Percentiles rank a stretch among this genome's conserved stretches.
phyloP scores from a whole-genome alignment of 2,329 filamentous ascomycete genomes.

The Davidsoniella neocaledoniae region DNA sequence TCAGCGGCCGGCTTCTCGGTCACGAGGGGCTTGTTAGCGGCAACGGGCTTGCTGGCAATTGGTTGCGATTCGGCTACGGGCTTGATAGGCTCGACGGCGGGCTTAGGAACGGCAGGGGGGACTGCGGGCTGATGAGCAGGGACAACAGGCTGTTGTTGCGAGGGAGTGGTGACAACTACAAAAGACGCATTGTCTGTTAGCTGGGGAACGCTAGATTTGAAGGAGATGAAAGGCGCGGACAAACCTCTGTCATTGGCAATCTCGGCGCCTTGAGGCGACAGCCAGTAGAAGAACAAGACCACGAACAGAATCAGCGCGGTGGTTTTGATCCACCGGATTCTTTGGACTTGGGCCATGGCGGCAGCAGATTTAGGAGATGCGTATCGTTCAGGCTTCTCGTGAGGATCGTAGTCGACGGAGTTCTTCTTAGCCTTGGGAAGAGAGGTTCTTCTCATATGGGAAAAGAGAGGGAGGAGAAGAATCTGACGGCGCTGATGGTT shows the following conservation, averaged over 20 bases:
- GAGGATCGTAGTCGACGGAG: constrained; percentile 36
- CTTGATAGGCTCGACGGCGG: background rate
- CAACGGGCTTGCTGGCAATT: constrained; percentile 8
- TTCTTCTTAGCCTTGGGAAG: constrained; percentile 48
- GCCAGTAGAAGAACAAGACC: constrained; percentile 45
- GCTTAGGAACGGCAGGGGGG: constrained; percentile 6
- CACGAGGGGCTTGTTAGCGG: constrained; percentile 6
- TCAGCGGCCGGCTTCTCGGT: constrained; percentile 7
- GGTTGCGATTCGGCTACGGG: constrained; percentile 5
- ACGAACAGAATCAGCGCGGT: constrained; percentile 43
- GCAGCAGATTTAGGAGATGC: constrained; percentile 19
- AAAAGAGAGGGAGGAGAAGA: background rate
- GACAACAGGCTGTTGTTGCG: constrained; percentile 14
- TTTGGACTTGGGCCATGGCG: constrained; percentile 45
- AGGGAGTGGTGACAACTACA: constrained; percentile 13
- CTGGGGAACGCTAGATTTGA: background rate
- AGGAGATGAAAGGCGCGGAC: constrained; percentile 16
- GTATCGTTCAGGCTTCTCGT: constrained; percentile 50
- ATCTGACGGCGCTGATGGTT: no score
- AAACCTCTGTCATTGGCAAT: constrained; percentile 27
- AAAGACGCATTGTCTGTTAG: background rate
- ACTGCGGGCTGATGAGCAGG: constrained; percentile 3
- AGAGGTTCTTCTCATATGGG: constrained; percentile 45
- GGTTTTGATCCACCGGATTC: constrained; percentile 48
- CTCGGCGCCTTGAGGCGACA: constrained; percentile 41